Evolutionary conservation across 495 filamentous ascomycete species (phyloP), one percentile per base, ranked within the genome.

Genomic region (Haplographium delicatum): DNA sequence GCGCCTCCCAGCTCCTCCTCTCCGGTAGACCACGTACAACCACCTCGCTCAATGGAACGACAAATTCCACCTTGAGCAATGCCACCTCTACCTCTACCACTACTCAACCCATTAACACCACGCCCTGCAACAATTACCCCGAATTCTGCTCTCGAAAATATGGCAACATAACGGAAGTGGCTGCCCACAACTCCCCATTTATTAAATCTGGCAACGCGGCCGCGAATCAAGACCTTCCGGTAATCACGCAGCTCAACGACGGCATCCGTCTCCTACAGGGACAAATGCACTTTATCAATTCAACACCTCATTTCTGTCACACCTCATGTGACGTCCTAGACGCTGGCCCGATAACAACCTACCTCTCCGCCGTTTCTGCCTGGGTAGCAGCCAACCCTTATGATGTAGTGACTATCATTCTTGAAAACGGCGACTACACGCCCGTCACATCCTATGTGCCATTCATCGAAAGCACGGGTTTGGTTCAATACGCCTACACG

Each of bases 231-330:
- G 71, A 73, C 2, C 69, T 86, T 30, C 61, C 65, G 43, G 89
- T 96, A 39, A 74, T 72, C 5, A 65, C 77, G 35, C 91, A 97
- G 69, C 70, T 97, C 24, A 79, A 96, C 62, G 91, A 97, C 59
- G 91, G 91, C 13, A 73, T 96, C 54, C 85, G 91, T 39, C 89
- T 95, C 76, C 78, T 97, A n/a, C 89, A 96, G 73, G 89, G 82
- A 22, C 88, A 97, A 68, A 82, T 58, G 26, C 60, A 63, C 28
- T 56, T 54, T 23, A 38, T 54, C 3, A 57, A 57, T 35, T 33
- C 41, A 19, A 53, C 46, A 1, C 54, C 81, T 2, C 89, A 95
- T 63, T 79, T 80, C 50, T 79, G 75, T 65, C 87, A 94, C 64
- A 86, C 86, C n/a, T 80, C 72, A 47, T 97, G 90, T 71, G 78